Evolutionary conservation across 306 rosid genomes (phyloP).

Genomic region (Cyamopsis tetragonoloba): DNA sequence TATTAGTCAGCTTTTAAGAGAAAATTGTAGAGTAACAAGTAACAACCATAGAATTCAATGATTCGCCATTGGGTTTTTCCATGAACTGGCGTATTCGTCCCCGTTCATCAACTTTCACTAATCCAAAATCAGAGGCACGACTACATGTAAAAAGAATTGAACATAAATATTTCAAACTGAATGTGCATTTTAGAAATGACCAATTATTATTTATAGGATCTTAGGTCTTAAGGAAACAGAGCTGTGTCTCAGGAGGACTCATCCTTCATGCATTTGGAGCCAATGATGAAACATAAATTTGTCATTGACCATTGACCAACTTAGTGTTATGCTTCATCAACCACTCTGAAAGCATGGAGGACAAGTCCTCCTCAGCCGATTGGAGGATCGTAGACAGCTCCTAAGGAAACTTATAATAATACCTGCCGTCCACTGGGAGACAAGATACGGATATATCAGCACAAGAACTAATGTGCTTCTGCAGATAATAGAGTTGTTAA

Average conservation of each 20-base stretch:
- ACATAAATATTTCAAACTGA: neutral
- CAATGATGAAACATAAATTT: too few species aligned
- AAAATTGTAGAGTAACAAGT: slow-evolving; percentile 26
- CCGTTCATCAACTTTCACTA: slow-evolving; percentile 48
- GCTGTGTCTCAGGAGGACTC: too few species aligned
- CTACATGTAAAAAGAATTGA: slow-evolving; percentile 21
- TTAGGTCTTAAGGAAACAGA: too few species aligned
- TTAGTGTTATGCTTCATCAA: too few species aligned
- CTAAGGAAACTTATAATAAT: slow-evolving; percentile 19
- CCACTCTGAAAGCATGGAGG: too few species aligned
- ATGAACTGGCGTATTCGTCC: slow-evolving; percentile 40
- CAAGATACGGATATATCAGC: slow-evolving; percentile 51
- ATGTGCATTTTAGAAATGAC: neutral
- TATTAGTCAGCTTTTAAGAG: slow-evolving; percentile 8
- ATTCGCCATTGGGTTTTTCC: slow-evolving; percentile 50
- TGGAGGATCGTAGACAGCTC: too few species aligned
- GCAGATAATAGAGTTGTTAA: slow-evolving; percentile 21
- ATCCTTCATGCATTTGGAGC: too few species aligned
- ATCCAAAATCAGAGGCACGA: slow-evolving; percentile 51
- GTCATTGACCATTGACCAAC: too few species aligned
- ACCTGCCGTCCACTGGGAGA: slow-evolving; percentile 52
- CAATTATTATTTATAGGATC: too few species aligned
- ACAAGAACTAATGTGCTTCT: slow-evolving; percentile 43
- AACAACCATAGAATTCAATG: slow-evolving; percentile 50
- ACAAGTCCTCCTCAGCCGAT: too few species aligned